Conservation (phyloP, 164 flowering plant species). For the Kingdonia uniflora region DNA sequence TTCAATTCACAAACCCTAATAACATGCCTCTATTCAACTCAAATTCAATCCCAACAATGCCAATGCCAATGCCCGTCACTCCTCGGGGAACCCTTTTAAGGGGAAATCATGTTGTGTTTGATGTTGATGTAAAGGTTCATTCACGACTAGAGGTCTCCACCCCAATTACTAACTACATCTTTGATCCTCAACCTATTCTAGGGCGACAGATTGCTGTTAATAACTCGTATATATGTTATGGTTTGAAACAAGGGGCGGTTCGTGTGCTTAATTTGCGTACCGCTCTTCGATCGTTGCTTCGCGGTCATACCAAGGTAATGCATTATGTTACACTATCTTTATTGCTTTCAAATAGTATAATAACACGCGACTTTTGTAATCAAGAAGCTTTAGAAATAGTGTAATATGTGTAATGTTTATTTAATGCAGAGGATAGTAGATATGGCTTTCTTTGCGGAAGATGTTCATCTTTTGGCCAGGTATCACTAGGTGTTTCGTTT, state of each 20-base stretch:
- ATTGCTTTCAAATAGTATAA: no score
- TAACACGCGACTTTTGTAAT: no score
- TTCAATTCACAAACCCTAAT: no score
- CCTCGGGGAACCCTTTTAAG: constrained; percentile 38
- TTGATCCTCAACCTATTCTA: constrained; percentile 73
- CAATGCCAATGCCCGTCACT: no score
- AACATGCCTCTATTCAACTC: no score
- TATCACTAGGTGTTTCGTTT: no score
- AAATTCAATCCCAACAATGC: no score
- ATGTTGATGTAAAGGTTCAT: constrained; percentile 60
- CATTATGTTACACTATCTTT: no score
- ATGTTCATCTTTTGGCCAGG: constrained; percentile 96
- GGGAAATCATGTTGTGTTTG: constrained; percentile 42
- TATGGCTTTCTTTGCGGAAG: constrained; percentile 95
- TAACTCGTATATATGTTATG: constrained; percentile 75
- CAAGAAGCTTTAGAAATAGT: no score
- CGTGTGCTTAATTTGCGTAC: constrained; percentile 83
- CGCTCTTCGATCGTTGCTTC: constrained; percentile 64
- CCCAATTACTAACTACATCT: constrained; percentile 83
- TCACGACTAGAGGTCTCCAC: constrained; percentile 95
- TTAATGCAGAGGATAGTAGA: constrained; percentile 79
- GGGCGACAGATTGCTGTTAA: constrained; percentile 92
- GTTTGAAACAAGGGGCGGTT: constrained; percentile 68
- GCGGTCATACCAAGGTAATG: no score
- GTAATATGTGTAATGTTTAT: no score